A percentile compares a stretch with the other conserved stretches of the same genome.
phyloP scores from a whole-genome alignment of 2,329 filamentous ascomycete species.

The Verticillium albo-atrum region DNA sequence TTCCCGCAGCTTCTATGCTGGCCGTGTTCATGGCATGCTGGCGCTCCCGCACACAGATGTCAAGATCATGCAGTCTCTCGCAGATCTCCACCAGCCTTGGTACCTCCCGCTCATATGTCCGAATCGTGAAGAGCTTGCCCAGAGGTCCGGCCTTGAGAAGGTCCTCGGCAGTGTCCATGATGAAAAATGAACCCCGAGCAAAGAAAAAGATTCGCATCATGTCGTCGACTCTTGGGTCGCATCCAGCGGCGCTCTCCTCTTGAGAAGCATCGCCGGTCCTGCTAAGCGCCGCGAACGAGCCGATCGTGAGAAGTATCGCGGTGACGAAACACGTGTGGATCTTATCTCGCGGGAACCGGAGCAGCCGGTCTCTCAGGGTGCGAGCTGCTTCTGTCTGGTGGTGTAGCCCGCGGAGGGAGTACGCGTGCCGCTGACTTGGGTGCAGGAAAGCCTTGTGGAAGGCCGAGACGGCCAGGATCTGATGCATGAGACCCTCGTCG shows the following conservation, averaged over 20 bases:
- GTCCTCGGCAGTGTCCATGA: background rate
- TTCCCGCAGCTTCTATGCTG: background rate
- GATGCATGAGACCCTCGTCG: background rate
- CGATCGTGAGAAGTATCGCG: background rate
- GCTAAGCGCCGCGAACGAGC: background rate
- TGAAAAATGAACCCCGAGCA: background rate
- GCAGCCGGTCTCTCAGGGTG: background rate
- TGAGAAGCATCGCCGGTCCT: too few relatives aligned
- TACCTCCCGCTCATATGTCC: background rate
- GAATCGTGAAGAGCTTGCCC: background rate
- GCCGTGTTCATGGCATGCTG: background rate
- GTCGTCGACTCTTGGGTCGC: background rate
- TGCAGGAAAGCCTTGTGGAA: background rate
- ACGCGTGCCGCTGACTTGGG: background rate
- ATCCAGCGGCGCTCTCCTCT: too few relatives aligned
- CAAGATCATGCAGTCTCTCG: background rate
- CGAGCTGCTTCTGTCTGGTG: background rate
- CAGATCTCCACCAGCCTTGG: background rate
- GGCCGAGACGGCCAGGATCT: background rate
- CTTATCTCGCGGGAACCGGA: background rate
- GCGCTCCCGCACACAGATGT: background rate
- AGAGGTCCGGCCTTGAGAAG: background rate
- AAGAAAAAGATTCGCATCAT: background rate
- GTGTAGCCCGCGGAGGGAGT: background rate
- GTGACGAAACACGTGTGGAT: background rate